Percentiles rank a stretch among this genome's conserved stretches.
These are phyloP conservation scores for Arthroderma sp. DNA, from an alignment of 2,329 filamentous ascomycete genomes.

Conservation along the genomic window DNA sequence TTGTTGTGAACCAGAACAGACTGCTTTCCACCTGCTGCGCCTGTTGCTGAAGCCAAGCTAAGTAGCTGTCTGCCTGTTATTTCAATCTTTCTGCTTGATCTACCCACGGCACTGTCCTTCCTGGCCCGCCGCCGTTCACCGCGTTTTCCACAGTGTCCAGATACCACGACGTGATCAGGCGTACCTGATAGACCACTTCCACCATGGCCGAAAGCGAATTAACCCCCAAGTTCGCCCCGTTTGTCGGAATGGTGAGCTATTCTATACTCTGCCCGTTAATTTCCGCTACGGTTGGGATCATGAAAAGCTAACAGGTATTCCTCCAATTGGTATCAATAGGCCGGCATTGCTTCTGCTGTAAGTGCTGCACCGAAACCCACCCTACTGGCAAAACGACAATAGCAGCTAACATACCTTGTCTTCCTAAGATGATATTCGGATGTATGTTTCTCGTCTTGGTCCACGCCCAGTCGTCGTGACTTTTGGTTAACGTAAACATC, in stretches of 20 bases:
- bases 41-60: too few species aligned
- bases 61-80: too few species aligned
- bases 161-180: too few species aligned
- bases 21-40: too few species aligned
- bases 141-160: too few species aligned
- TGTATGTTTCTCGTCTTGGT: slow-evolving; percentile 26
- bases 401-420: neutral
- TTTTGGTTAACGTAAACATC: neutral
- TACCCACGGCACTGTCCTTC: too few species aligned
- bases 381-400: neutral
- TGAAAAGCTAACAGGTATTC: neutral
- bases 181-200: neutral
- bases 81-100: too few species aligned
- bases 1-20: too few species aligned
- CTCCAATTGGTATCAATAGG: slow-evolving; percentile 18
- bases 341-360: slow-evolving; percentile 38
- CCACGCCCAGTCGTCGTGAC: slow-evolving; percentile 1
- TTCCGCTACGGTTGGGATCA: neutral
- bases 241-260: slow-evolving; percentile 51
- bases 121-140: too few species aligned
- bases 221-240: slow-evolving; percentile 52
- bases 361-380: slow-evolving; percentile 10
- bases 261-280: neutral
- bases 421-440: slow-evolving; percentile 37
- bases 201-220: slow-evolving; percentile 37